Conservation (phyloP, 768 basidiomycete species). For the Trametes coccinea region DNA sequence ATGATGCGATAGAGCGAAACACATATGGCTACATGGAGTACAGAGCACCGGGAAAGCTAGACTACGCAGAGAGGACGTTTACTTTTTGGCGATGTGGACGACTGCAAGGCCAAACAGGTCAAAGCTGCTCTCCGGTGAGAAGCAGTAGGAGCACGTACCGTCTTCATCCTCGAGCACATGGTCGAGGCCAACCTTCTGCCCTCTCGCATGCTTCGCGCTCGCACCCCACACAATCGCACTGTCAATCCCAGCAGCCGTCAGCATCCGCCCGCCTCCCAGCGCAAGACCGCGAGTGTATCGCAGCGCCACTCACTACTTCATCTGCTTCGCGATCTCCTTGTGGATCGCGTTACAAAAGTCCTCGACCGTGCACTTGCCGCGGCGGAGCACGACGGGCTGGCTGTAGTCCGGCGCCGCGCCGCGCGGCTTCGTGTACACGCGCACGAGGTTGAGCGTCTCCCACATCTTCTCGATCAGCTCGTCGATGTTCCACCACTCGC, state of each 20-base stretch:
- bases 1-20: constrained; percentile 1
- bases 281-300: background rate
- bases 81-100: constrained; percentile 62
- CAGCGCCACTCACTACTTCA: constrained; percentile 77
- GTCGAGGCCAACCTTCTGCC: constrained; percentile 92
- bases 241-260: background rate
- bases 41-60: background rate
- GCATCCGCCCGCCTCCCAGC: background rate
- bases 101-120: constrained; percentile 38
- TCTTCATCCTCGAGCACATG: constrained; percentile 89
- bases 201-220: constrained; percentile 95
- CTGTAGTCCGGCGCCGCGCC: constrained; percentile 90
- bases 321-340: constrained; percentile 95
- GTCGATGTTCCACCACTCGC: constrained; percentile 95
- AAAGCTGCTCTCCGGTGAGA: background rate
- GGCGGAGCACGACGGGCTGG: constrained; percentile 83
- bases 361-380: constrained; percentile 64
- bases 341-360: constrained; percentile 94
- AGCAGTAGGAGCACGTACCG: constrained; percentile 45
- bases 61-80: constrained; percentile 9
- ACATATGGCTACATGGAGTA: constrained; percentile 14
- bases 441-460: constrained; percentile 87
- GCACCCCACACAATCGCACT: constrained; percentile 95
- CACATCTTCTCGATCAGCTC: constrained; percentile 94
- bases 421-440: constrained; percentile 95